Conservation (phyloP, 208 protist genomes). For the Porcisia hertigi region DNA sequence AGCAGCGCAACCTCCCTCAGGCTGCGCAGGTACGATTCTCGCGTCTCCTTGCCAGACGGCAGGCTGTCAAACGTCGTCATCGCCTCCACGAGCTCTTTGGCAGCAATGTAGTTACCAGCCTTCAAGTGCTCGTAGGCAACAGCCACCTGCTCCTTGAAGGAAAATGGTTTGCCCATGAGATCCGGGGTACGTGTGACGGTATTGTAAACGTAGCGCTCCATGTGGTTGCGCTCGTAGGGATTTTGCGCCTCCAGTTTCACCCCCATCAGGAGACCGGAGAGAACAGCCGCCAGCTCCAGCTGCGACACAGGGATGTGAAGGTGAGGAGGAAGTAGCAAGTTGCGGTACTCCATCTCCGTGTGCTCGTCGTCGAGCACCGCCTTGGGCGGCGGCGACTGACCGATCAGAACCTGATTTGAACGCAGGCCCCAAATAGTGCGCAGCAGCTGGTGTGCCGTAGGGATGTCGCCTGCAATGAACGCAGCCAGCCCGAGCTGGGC, state of each 20-base stretch:
- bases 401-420: constrained; percentile 62
- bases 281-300: constrained; percentile 75
- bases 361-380: constrained; percentile 39
- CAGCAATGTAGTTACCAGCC: constrained; percentile 63
- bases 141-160: constrained; percentile 65
- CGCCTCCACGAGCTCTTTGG: constrained; percentile 58
- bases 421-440: constrained; percentile 56
- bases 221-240: constrained; percentile 72
- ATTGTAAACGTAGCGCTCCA: constrained; percentile 75
- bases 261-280: constrained; percentile 77
- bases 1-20: constrained; percentile 78
- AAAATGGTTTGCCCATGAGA: constrained; percentile 62
- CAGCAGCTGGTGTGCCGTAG: constrained; percentile 66
- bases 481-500: constrained; percentile 82
- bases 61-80: constrained; percentile 70
- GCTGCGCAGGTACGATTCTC: constrained; percentile 47
- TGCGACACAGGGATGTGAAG: constrained; percentile 70
- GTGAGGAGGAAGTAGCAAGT: constrained; percentile 51
- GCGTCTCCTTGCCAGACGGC: constrained; percentile 48
- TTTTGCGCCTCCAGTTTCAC: constrained; percentile 76
- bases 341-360: constrained; percentile 58
- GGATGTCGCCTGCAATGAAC: constrained; percentile 68
- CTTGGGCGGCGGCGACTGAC: constrained; percentile 54
- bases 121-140: constrained; percentile 73
- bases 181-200: constrained; percentile 48